Base-by-base conservation (phyloP, 2,329 filamentous ascomycete species). In the Ceratocystis papillata region DNA sequence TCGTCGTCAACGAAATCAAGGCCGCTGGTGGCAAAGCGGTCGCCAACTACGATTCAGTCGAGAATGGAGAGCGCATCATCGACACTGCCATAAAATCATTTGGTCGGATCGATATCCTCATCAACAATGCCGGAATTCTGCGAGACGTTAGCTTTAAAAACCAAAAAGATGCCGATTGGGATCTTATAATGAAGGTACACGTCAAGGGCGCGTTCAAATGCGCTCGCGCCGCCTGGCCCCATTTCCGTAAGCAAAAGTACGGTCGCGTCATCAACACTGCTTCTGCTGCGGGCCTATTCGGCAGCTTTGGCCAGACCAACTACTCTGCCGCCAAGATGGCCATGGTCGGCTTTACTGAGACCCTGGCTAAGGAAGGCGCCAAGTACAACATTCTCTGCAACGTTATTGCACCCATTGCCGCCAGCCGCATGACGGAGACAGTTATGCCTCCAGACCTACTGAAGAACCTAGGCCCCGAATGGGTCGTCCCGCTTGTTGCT, bases 181-280 rank as follows among this genome's bases (percentile, higher is more conserved):
- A 99, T 75, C 79, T 96, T 71, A 89, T 96, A 75, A 89, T 93
- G 77, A 87, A 86, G 75, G 93, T 97, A 67, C 93, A 99, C 77
- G 86, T 96, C 72, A 88, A 86, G 74, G 94, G 94, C 72, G 87
- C 91, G 73, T 99, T 96, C 83, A 97, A 96, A 84, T 96, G 90
- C 76, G 83, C 94, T 69, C 87, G 86, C 76, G 94, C 94, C 69
- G 94, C 94, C 64, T 99, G 94, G 93, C 91, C 93, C 68, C 82
- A 97, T 78, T 97, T 99, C 83, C 85, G 93, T 74, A 97, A 97
- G 80, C 94, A 99, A 79, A 97, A 96, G 84, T 99, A 90, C 76
- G 94, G 94, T 69, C 86, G 94, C 72, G 82, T 99, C 71, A 96
- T 99, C 79, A 97, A 95, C 82, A 97, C 94, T 28, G 86, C 93